These are phyloP conservation scores for Abelmoschus esculentus DNA, from an alignment of 345 rosid genomes.

Conservation along the genomic window DNA sequence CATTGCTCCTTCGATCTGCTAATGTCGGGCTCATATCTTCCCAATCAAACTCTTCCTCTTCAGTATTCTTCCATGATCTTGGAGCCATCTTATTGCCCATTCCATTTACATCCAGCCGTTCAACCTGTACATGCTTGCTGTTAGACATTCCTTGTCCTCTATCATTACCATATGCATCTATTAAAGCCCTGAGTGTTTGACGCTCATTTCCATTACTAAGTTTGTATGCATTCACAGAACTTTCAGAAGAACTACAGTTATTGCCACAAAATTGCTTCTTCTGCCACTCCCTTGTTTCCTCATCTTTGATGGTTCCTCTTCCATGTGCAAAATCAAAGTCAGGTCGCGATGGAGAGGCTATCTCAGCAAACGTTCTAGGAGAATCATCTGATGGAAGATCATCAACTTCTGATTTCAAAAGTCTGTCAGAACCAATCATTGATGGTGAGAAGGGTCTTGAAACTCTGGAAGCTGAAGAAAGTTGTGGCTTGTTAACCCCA, in stretches of 20 bases:
- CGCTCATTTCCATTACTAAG: slow-evolving; percentile 50
- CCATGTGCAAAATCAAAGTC: slow-evolving; percentile 46
- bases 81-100: slow-evolving; percentile 43
- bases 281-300: slow-evolving; percentile 50
- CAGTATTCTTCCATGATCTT: slow-evolving; percentile 89
- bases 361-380: slow-evolving; percentile 55
- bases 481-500: slow-evolving; percentile 42
- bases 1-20: slow-evolving; percentile 48
- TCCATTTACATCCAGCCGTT: slow-evolving; percentile 45
- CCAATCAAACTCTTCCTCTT: slow-evolving; percentile 99
- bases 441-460: slow-evolving; percentile 36
- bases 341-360: slow-evolving; percentile 51
- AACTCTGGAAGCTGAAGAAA: slow-evolving; percentile 37
- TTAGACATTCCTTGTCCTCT: slow-evolving; percentile 40
- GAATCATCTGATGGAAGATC: slow-evolving; percentile 45
- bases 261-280: slow-evolving; percentile 48
- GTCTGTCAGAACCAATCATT: slow-evolving; percentile 33
- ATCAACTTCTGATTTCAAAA: slow-evolving; percentile 33
- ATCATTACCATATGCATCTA: slow-evolving; percentile 95
- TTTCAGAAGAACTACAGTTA: slow-evolving; percentile 26
- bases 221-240: slow-evolving; percentile 25
- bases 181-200: slow-evolving; percentile 79
- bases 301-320: slow-evolving; percentile 42
- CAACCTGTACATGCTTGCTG: slow-evolving; percentile 40
- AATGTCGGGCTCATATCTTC: slow-evolving; percentile 96